Base-by-base conservation (phyloP, 1,284 basidiomycete genomes). In the Irpex sp. region DNA sequence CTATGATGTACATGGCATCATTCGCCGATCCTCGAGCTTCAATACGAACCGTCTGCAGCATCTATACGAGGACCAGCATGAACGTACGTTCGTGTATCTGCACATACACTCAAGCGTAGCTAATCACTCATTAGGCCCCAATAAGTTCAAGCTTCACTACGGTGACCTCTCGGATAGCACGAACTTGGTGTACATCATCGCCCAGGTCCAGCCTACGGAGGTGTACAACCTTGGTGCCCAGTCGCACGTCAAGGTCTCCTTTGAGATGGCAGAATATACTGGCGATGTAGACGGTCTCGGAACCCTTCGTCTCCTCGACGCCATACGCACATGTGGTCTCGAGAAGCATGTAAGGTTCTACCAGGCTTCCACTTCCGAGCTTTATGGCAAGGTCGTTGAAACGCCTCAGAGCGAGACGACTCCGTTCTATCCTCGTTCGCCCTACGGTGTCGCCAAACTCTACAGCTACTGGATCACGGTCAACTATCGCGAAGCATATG, bases 141-240 rank as follows among this genome's bases (percentile, higher is more conserved):
- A 81, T 77, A 92, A 89, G 74, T 89, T 96, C 81, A 90, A 91
- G 72, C 77, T 95, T 62, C 94, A 97, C 77, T 94, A 97, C 71
- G 94, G 94, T 65, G 94, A 94, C 78, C 82, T 95, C 68, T 88
- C 90, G 69, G 95, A 97, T 79, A 93, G 91, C 74, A 96, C 94
- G 70, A 96, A 96, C 75, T 86, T 97, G 64, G 94, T 96, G 54
- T 94, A 94, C 78, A 90, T 97, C 78, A 90, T 97, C 73, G 91
- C 94, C 2, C 87, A 92, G 71, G 93, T 96, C 60, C 91, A 90
- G 72, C 95, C 94, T 0, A 90, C 93, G 21, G 94, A 97, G 76
- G 89, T 97, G 62, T 97, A 96, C 84, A 97, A 97, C 76, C 88
- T 97, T 56, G 94, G 93, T 56, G 95, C 95, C n/a, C 94, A 97